Base-by-base conservation (phyloP, 192 early-diverging fungal species). In the Pilaira anomala region DNA sequence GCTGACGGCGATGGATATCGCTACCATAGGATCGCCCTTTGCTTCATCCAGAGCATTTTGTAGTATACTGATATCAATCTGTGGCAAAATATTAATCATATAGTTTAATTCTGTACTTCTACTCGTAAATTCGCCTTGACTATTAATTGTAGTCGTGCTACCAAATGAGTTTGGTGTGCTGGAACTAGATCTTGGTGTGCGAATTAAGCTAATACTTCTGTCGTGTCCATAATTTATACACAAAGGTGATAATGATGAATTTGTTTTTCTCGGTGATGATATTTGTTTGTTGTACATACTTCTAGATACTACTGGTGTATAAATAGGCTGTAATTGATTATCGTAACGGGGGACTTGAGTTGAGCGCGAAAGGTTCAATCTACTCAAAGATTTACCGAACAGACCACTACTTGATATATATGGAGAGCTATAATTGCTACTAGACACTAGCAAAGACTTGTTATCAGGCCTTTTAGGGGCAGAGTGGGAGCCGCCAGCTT, bases 1-100 rank as follows among this genome's bases (percentile, higher is more conserved):
- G 13, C 59, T 22, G 7, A 68, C 59, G 21, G 60, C 66, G 6
- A 68, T 19, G 11, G 57, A 60, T 22, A 68, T 68, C 3, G 48
- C 66, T 26, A 62, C 21, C 50, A 68, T 60, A 7, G 66, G 58
- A 24, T 68, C 66, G 3, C 66, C 66, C 14, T 60, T 60, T 11
- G 66, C 66, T 26, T 68, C 49, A 51, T 44, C 44, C 22, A 68
- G 60, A 55, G 62, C 48, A 24, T 18, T 26, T 13, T 53, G 29
- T 24, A 68, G 30, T 3, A 62, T 25, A 44, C 19, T 19, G 3
- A 48, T 14, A 48, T 68, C 59, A 26, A 62, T 21, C 12, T 68
- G 59, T n/a, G 66, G 66, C 3, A 68, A 25, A 19, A 55, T 56
- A 58, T 45, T 29, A 36, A 46, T 61, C 66, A 68, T 68, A 39